These are phyloP conservation scores for Solanum peruvianum DNA, from an alignment of 257 asterid genomes.

Conservation along the genomic window DNA sequence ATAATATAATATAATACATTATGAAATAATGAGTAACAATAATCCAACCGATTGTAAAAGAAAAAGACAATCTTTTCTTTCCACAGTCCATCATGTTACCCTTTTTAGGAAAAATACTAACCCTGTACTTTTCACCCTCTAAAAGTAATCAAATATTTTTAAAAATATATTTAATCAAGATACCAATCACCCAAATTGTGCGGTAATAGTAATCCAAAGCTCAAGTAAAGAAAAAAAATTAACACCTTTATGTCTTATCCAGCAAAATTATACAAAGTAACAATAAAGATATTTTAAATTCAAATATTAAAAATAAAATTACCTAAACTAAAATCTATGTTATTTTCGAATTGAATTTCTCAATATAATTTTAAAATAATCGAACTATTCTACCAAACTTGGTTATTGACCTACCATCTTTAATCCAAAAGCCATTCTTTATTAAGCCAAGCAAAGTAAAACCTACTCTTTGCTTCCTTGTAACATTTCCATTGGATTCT, in stretches of 20 bases:
- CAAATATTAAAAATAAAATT: not conserved
- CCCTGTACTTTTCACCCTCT: not conserved
- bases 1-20: too few relatives aligned
- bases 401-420: not conserved
- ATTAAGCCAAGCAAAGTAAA: not conserved
- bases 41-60: not conserved
- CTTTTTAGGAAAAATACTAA: not conserved
- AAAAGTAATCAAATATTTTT: not conserved
- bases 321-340: not conserved
- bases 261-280: not conserved
- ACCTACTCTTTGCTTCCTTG: not conserved
- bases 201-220: not conserved
- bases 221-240: not conserved
- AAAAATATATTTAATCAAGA: not conserved
- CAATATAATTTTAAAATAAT: not conserved
- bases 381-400: not conserved
- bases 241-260: not conserved
- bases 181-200: not conserved
- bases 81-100: not conserved
- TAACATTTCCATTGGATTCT: not conserved
- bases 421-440: not conserved
- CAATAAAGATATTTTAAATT: not conserved
- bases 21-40: too few relatives aligned
- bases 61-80: not conserved
- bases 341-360: not conserved